Conservation (phyloP, 345 rosid genomes). For the Fremontodendron californicum region DNA sequence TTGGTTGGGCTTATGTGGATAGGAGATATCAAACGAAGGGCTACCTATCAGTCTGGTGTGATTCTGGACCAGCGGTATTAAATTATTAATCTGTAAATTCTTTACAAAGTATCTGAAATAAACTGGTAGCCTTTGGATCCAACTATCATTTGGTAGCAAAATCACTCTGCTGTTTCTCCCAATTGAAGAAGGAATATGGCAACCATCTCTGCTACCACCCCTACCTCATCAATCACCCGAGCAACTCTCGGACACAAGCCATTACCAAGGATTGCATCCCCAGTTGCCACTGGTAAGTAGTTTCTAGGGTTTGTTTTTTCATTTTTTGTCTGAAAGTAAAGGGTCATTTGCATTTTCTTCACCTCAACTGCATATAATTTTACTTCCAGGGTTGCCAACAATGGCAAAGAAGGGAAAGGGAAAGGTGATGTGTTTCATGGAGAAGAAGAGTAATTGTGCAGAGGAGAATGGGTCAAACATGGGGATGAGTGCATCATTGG, state of each 20-base stretch:
- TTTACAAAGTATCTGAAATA: background rate
- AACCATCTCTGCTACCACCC: conserved; percentile 42
- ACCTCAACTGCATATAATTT: background rate
- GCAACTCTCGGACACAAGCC: conserved; percentile 41
- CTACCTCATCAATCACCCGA: conserved; percentile 45
- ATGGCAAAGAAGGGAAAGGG: conserved; percentile 43
- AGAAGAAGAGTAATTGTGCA: conserved; percentile 24
- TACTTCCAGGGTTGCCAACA: conserved; percentile 56
- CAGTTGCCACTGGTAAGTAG: conserved; percentile 57
- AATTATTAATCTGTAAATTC: background rate
- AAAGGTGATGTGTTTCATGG: conserved; percentile 52
- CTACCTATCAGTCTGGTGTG: conserved; percentile 12
- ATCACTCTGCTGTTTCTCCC: background rate
- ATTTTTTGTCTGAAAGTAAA: background rate
- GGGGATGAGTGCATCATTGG: conserved; percentile 43
- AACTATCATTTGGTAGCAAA: background rate
- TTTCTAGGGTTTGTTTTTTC: background rate
- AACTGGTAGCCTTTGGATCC: background rate
- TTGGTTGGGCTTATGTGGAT: conserved; percentile 49
- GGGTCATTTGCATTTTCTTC: background rate
- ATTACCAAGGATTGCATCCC: conserved; percentile 37
- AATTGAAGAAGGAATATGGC: conserved; percentile 41
- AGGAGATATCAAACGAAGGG: conserved; percentile 46
- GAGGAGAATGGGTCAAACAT: conserved; percentile 25
- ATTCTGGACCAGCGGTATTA: conserved; percentile 10